Percentiles rank a stretch among this genome's conserved stretches.
phyloP scores from a whole-genome alignment of 2,329 filamentous ascomycete genomes.

The Fusarium sp. region DNA sequence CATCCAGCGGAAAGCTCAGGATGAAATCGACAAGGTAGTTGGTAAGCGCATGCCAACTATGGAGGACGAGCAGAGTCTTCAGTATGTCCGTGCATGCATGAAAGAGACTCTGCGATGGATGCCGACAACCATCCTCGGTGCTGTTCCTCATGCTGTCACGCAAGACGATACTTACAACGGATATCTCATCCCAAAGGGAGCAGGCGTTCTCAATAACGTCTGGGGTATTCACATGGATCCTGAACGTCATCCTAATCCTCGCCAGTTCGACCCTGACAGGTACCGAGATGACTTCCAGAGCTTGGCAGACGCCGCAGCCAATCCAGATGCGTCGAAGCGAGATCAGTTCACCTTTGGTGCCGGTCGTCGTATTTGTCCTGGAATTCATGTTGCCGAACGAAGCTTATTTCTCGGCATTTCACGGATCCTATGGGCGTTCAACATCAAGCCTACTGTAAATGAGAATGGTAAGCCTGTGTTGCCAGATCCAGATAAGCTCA shows the following conservation, averaged over 20 bases:
- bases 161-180: slow-evolving; percentile 42
- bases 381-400: slow-evolving; percentile 27
- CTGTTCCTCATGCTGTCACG: slow-evolving; percentile 51
- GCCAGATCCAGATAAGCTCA: slow-evolving; percentile 3
- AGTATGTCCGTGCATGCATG: slow-evolving; percentile 52
- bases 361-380: slow-evolving; percentile 29
- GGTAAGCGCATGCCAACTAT: slow-evolving; percentile 54
- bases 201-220: slow-evolving; percentile 38
- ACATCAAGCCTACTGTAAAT: background rate
- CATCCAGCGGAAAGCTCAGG: slow-evolving; percentile 54
- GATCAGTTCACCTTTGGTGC: slow-evolving; percentile 33
- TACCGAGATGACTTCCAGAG: slow-evolving; percentile 29
- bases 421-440: slow-evolving; percentile 17
- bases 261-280: slow-evolving; percentile 49
- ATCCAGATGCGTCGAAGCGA: background rate
- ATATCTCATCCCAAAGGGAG: slow-evolving; percentile 44
- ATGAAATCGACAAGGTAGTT: slow-evolving; percentile 58
- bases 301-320: slow-evolving; percentile 20
- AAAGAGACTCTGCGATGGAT: slow-evolving; percentile 50
- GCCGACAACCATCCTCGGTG: slow-evolving; percentile 45
- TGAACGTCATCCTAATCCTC: slow-evolving; percentile 65
- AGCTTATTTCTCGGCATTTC: slow-evolving; percentile 30
- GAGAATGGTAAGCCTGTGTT: background rate
- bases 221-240: slow-evolving; percentile 69
- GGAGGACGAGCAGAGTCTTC: slow-evolving; percentile 55